Base-by-base conservation (phyloP, 768 basidiomycete genomes). In the Tulasnella sp. region DNA sequence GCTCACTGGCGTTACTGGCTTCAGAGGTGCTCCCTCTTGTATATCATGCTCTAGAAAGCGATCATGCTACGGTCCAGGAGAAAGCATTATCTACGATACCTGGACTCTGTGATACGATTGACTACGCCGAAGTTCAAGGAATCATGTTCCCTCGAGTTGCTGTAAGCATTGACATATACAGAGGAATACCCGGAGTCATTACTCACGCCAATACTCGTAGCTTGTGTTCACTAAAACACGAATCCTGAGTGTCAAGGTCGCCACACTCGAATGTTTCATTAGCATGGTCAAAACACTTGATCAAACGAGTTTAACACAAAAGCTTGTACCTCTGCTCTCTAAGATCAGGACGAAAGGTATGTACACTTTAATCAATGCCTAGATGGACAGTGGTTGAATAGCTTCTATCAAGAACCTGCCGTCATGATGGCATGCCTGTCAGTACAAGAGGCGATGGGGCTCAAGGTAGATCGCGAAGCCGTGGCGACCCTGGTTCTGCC, bases 361-460 rank as follows among this genome's bases (percentile, higher is more conserved):
- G 56, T 13, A 10, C 24, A 40, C 9, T 24, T 31, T 12, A 5
- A 32, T 34, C 20, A 3, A 28, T 40, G 12, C 45, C 15, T 54
- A 28, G 13, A 32, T 31, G 8, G 7, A 27, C 19, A 5, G 39
- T 24, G 9, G 40, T n/a, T 42, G n/a, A 12, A 10, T 42, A 1
- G 25, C 20, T 19, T 46, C 3, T 25, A 33, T 31, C 2, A 37
- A 66, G 92, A 96, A 62, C 93, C 93, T 8, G 79, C 83, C 43
- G 93, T 98, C 4, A 95, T 90, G 77, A 87, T 89, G 59, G 84
- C 85, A 2, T 89, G 89, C 0, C 69, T 90, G 37, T 76, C 75
- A 19, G 89, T 96, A 0, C 92, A 96, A 66, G 91, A 92, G 64
- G 88, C 88, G 0, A 96, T 95, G 92, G 91, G 92, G 7, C 74